Conservation (phyloP, 1,284 basidiomycete species). For the Moesziomyces sp. region DNA sequence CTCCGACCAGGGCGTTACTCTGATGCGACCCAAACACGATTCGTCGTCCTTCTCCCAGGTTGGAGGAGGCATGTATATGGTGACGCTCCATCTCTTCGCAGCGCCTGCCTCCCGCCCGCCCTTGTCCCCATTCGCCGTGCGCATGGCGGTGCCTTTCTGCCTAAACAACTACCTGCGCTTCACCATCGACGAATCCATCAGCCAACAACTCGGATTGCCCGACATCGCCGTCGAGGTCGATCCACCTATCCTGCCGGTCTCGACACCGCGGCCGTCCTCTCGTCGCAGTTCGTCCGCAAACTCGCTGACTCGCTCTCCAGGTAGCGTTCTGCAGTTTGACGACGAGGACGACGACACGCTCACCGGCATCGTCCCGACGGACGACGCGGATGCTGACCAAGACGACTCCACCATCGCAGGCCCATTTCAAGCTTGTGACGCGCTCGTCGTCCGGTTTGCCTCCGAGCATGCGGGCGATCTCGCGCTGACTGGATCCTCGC, state of each 20-base stretch:
- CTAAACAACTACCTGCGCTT: conserved; percentile 44
- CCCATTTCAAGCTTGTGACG: conserved; percentile 38
- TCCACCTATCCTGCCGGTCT: conserved; percentile 28
- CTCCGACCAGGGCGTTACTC: conserved; percentile 10
- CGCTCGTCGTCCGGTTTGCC: conserved; percentile 32
- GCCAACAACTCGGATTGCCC: conserved; percentile 3
- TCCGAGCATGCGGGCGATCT: conserved; percentile 26
- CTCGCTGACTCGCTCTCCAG: conserved; percentile 11
- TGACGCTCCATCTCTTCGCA: conserved; percentile 21
- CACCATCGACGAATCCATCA: conserved; percentile 37
- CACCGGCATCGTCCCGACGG: conserved; percentile 10
- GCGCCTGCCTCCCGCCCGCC: conserved; percentile 20
- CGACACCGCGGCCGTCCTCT: conserved; percentile 1
- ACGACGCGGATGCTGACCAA: conserved; percentile 15
- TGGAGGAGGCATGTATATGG: conserved; percentile 17
- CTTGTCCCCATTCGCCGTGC: conserved; percentile 16
- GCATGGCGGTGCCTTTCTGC: conserved; percentile 29
- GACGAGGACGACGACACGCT: conserved; percentile 36
- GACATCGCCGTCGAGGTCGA: conserved; percentile 43
- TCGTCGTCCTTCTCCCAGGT: not conserved
- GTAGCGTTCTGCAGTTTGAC: conserved; percentile 10
- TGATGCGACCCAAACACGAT: conserved; percentile 9
- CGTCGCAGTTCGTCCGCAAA: conserved; percentile 5
- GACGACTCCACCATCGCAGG: conserved; percentile 35
- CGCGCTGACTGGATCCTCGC: not conserved